Percentiles rank a stretch among this genome's conserved stretches.
phyloP scores from a whole-genome alignment of 2,329 filamentous ascomycete genomes.

The Ascochyta koolunga region DNA sequence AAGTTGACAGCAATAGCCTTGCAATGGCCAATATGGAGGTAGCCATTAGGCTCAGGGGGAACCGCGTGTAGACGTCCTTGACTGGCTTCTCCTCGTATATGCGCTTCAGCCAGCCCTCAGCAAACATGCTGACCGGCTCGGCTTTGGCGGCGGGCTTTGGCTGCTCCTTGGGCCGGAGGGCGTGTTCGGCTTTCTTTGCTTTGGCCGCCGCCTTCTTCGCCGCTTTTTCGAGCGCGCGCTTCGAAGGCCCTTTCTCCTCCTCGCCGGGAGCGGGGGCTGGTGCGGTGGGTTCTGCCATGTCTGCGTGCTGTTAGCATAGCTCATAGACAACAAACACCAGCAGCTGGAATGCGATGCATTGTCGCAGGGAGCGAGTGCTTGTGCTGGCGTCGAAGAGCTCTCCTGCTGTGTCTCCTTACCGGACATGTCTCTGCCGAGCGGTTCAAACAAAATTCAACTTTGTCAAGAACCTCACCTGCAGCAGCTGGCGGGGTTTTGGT shows the following conservation, averaged over 20 bases:
- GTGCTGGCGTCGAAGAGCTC: neutral
- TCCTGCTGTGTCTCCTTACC: too few relatives aligned
- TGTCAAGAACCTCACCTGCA: conserved; percentile 19
- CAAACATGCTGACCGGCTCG: conserved; percentile 51
- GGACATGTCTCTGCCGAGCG: too few relatives aligned
- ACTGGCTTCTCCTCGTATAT: conserved; percentile 59
- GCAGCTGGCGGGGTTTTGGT: conserved; percentile 25
- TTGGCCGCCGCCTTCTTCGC: conserved; percentile 57
- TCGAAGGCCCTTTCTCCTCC: conserved; percentile 51
- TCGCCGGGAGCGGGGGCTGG: conserved; percentile 23
- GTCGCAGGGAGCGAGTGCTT: neutral
- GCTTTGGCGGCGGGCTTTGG: conserved; percentile 35
- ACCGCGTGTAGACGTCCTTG: conserved; percentile 54
- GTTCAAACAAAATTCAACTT: neutral
- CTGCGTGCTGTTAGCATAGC: conserved; percentile 16
- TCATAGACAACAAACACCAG: neutral
- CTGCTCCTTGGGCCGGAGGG: conserved; percentile 50
- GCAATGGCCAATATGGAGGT: conserved; percentile 88
- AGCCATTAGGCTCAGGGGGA: conserved; percentile 80
- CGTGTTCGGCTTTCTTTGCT: conserved; percentile 52
- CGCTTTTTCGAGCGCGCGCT: conserved; percentile 57
- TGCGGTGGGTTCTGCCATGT: conserved; percentile 33
- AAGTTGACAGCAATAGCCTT: conserved; percentile 98
- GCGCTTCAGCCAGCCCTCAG: conserved; percentile 57
- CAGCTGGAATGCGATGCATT: neutral